phyloP scores from a whole-genome alignment of 805 yeast genomes.

The Teunomyces tritomae region DNA sequence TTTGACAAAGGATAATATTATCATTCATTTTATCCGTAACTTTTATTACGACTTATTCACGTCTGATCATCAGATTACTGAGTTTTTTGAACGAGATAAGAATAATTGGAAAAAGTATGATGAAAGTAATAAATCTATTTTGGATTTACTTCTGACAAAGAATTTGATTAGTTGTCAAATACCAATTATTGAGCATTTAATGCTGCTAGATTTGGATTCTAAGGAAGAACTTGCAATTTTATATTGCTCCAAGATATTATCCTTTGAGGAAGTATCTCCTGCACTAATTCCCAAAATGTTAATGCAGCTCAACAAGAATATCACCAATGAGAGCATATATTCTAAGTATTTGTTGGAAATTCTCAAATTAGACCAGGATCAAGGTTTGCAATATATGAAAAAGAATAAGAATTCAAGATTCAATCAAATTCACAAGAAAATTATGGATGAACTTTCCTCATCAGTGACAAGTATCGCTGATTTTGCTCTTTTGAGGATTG shows the following conservation, averaged over 20 bases:
- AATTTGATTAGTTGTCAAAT: background rate
- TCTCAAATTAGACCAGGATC: constrained; percentile 24
- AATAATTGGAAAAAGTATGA: constrained; percentile 8
- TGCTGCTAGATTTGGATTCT: background rate
- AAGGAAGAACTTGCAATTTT: background rate
- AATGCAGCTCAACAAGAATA: constrained; percentile 12
- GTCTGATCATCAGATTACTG: background rate
- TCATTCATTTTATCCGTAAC: background rate
- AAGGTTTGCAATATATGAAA: constrained; percentile 32
- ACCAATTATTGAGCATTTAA: background rate
- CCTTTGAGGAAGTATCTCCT: background rate
- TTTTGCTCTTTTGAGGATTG: constrained; percentile 31
- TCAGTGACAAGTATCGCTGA: constrained; percentile 18
- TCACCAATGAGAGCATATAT: constrained; percentile 23
- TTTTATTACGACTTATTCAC: background rate
- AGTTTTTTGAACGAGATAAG: constrained; percentile 6
- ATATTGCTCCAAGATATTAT: background rate
- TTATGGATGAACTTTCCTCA: constrained; percentile 28
- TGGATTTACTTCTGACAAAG: constrained; percentile 3
- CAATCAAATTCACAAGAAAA: constrained; percentile 25
- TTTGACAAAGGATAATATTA: background rate
- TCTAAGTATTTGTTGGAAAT: constrained; percentile 31
- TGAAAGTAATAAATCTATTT: constrained; percentile 4
- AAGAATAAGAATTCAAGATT: constrained; percentile 23
- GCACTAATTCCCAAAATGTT: background rate